phyloP scores from a whole-genome alignment of 345 rosid genomes.

The Combretum micranthum region DNA sequence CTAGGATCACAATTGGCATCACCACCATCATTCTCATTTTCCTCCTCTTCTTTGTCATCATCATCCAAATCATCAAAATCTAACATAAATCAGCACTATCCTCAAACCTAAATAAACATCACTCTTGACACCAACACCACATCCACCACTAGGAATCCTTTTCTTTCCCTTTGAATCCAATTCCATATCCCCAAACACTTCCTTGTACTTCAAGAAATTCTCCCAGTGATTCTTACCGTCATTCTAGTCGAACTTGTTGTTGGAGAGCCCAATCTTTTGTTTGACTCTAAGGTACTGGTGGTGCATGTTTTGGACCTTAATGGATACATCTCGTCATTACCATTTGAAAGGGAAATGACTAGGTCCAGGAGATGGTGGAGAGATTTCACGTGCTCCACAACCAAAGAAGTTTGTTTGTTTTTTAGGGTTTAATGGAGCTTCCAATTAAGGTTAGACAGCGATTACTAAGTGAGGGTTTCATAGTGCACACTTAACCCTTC shows the following conservation, averaged over 20 bases:
- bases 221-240: conserved; percentile 80
- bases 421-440: no score
- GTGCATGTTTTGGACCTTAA: conserved; percentile 80
- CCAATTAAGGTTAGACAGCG: no score
- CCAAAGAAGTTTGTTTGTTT: no score
- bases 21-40: no score
- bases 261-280: conserved; percentile 61
- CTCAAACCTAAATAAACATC: conserved; percentile 17
- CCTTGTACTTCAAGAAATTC: conserved; percentile 62
- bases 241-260: conserved; percentile 51
- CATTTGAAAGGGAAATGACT: conserved; percentile 56
- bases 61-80: conserved; percentile 47
- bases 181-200: conserved; percentile 73
- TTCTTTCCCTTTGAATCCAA: conserved; percentile 56
- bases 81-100: conserved; percentile 41
- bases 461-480: no score
- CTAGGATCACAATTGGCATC: no score
- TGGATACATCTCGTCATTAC: conserved; percentile 80
- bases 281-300: conserved; percentile 78
- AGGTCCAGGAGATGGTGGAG: conserved; percentile 59
- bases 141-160: conserved; percentile 16
- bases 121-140: conserved; percentile 26
- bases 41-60: conserved; percentile 23
- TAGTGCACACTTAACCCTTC: no score
- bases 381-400: conserved; percentile 65